Percentiles rank a stretch among this genome's conserved stretches.
Conservation (phyloP, 2,329 filamentous ascomycete genomes). For the Didymosphaeria variabile region DNA sequence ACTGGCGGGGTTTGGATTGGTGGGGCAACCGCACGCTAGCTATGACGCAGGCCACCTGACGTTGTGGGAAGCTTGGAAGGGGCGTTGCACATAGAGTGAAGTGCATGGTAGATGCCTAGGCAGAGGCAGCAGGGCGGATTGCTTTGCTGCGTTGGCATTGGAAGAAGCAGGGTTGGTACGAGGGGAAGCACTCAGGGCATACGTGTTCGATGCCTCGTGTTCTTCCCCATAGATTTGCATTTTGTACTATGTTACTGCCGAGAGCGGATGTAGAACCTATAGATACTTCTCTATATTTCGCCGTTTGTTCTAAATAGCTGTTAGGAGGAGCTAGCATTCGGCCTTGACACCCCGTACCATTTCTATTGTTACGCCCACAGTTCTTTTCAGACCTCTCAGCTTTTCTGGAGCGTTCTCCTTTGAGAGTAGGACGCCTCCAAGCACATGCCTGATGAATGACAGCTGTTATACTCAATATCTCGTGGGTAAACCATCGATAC, state of each 20-base stretch:
- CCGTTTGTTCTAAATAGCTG: background rate
- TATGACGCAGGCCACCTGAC: background rate
- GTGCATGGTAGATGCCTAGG: slow-evolving; percentile 1
- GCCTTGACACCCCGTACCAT: background rate
- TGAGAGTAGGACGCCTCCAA: background rate
- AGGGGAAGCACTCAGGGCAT: background rate
- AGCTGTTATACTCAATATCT: background rate
- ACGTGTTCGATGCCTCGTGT: background rate
- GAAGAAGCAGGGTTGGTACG: background rate
- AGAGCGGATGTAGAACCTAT: background rate
- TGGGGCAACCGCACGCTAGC: background rate
- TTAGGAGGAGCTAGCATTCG: background rate
- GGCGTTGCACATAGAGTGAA: no score
- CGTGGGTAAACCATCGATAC: background rate
- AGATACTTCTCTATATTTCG: background rate
- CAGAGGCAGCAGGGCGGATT: background rate
- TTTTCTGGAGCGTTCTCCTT: background rate
- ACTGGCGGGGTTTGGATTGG: slow-evolving; percentile 11
- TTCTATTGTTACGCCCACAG: background rate
- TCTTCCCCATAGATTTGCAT: background rate
- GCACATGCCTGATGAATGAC: background rate
- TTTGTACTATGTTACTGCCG: background rate
- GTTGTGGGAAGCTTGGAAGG: no score
- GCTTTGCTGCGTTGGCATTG: background rate
- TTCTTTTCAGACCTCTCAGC: background rate